A percentile compares a stretch with the other conserved stretches of the same genome.
Evolutionary conservation across 805 yeast genomes (phyloP).

Genomic region (Teunomyces barrocoloradensis): DNA sequence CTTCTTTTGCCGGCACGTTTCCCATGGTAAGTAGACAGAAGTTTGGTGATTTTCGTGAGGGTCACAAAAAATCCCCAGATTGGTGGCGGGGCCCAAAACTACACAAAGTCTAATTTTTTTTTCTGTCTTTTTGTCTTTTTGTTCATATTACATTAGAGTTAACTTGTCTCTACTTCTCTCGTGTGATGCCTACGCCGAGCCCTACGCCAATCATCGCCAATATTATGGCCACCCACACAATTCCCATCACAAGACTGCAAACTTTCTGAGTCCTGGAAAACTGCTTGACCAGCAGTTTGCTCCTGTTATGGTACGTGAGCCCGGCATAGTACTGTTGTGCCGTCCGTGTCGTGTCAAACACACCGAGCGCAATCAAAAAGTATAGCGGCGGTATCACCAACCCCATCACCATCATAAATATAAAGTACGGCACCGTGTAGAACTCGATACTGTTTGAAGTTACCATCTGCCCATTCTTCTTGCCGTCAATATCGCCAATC

Average conservation of each 20-base stretch:
- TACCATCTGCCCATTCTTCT: not conserved
- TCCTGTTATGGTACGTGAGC: constrained; percentile 11
- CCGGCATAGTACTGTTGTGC: constrained; percentile 19
- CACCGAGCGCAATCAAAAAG: constrained; percentile 33
- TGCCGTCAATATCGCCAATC: constrained; percentile 5
- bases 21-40: constrained; percentile 30
- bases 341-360: constrained; percentile 29
- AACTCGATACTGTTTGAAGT: not conserved
- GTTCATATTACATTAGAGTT: not conserved
- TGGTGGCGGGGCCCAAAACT: not conserved
- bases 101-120: not conserved
- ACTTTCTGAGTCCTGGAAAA: constrained; percentile 28
- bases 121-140: not conserved
- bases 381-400: constrained; percentile 38
- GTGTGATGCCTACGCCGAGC: constrained; percentile 26
- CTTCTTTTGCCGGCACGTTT: constrained; percentile 43
- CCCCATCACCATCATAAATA: constrained; percentile 28
- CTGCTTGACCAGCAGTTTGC: constrained; percentile 14
- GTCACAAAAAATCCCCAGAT: not conserved
- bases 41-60: not conserved
- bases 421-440: constrained; percentile 14
- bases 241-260: constrained; percentile 27
- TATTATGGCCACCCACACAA: constrained; percentile 31
- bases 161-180: not conserved
- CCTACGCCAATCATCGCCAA: constrained; percentile 43